phyloP scores from a whole-genome alignment of 345 rosid species.

The Arabis hirsuta region DNA sequence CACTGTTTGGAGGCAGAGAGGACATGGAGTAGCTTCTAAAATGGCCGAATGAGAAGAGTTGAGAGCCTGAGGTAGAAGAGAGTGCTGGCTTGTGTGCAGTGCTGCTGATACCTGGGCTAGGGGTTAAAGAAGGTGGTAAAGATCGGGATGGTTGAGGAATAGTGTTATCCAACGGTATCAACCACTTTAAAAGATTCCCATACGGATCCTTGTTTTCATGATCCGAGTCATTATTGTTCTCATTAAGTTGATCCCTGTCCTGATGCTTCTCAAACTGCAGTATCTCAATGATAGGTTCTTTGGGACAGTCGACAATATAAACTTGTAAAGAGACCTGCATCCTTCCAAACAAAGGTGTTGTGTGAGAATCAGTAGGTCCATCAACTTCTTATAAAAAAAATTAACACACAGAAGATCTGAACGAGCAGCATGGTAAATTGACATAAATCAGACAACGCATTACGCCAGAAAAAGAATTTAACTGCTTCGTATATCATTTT shows the following conservation, averaged over 20 bases:
- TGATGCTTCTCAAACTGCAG: slow-evolving; percentile 91
- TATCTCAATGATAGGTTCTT: slow-evolving; percentile 91
- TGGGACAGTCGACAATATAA: slow-evolving; percentile 71
- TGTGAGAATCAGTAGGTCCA: slow-evolving; percentile 53
- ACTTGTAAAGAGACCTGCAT: slow-evolving; percentile 95
- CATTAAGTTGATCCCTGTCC: slow-evolving; percentile 45
- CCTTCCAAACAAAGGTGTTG: slow-evolving; percentile 81
- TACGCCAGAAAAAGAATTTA: neutral
- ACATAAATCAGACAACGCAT: slow-evolving; percentile 6
- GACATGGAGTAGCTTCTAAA: slow-evolving; percentile 99
- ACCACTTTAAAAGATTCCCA: slow-evolving; percentile 85
- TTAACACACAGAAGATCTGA: neutral
- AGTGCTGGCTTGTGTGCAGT: slow-evolving; percentile 56
- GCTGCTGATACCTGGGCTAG: slow-evolving; percentile 62
- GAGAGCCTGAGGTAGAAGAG: slow-evolving; percentile 79
- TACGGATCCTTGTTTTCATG: slow-evolving; percentile 61
- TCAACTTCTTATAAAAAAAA: slow-evolving; percentile 8
- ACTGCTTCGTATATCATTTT: slow-evolving; percentile 10
- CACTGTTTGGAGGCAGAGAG: slow-evolving; percentile 77
- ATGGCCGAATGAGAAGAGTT: slow-evolving; percentile 82
- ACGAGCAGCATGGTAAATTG: slow-evolving; percentile 1
- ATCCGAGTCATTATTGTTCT: slow-evolving; percentile 47
- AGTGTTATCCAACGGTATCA: slow-evolving; percentile 88
- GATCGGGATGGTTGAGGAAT: slow-evolving; percentile 61
- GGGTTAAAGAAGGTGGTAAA: slow-evolving; percentile 55